Percentiles rank a stretch among this genome's conserved stretches.
Conservation (phyloP, 805 yeast species). For the Wickerhamomyces chaumierensis region DNA sequence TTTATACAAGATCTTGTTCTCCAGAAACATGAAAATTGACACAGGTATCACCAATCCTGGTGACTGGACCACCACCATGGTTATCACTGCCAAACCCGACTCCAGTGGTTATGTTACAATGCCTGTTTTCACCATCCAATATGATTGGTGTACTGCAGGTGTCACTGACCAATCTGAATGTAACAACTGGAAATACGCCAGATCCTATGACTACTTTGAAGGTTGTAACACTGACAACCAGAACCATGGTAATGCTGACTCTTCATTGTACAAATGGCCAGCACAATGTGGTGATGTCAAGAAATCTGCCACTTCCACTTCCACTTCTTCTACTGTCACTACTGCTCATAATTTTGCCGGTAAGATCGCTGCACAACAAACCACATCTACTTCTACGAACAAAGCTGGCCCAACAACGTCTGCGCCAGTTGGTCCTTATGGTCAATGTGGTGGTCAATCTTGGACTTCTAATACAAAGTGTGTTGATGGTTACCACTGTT, state of each 20-base stretch:
- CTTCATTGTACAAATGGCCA: slow-evolving; percentile 15
- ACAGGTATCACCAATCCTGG: slow-evolving; percentile 3
- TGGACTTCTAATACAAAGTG: slow-evolving; percentile 7
- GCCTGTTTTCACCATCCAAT: slow-evolving; percentile 11
- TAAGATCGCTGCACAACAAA: neutral
- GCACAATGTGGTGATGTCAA: slow-evolving; percentile 10
- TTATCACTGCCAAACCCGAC: slow-evolving; percentile 1
- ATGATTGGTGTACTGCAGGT: slow-evolving; percentile 18
- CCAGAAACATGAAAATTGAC: slow-evolving; percentile 3
- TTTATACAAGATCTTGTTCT: slow-evolving; percentile 2
- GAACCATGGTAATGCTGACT: slow-evolving; percentile 12
- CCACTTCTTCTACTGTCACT: neutral
- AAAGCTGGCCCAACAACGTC: neutral
- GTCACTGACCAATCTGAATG: slow-evolving; percentile 12
- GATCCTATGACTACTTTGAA: slow-evolving; percentile 14
- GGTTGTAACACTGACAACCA: slow-evolving; percentile 15
- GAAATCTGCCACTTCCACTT: neutral
- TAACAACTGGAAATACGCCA: slow-evolving; percentile 9
- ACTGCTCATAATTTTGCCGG: too few relatives aligned
- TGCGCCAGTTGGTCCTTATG: slow-evolving; percentile 1
- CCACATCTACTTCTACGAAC: neutral
- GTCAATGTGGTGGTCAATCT: slow-evolving; percentile 12
- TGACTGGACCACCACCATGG: slow-evolving; percentile 3
- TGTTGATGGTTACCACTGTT: slow-evolving; percentile 6
- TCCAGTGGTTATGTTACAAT: slow-evolving; percentile 7